A percentile compares a stretch with the other conserved stretches of the same genome.
Evolutionary conservation across 2,329 filamentous ascomycete species (phyloP).

Genomic region (Stromatinia cepivora): DNA sequence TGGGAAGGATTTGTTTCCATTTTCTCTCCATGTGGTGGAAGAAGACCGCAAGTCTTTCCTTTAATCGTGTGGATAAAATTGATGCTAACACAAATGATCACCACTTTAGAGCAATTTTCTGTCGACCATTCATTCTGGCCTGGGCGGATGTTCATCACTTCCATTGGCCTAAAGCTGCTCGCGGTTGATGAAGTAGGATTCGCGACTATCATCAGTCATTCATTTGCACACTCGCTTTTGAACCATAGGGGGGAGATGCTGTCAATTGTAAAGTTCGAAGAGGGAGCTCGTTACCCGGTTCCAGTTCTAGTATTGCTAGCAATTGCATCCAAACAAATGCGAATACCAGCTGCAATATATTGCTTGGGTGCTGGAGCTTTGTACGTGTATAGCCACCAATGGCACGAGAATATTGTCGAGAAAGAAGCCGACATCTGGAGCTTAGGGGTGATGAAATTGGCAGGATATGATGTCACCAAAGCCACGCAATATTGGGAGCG

Average conservation of each 20-base stretch:
- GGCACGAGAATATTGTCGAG: background rate
- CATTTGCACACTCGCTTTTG: background rate
- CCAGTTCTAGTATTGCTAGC: background rate
- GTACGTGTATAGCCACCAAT: background rate
- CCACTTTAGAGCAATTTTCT: background rate
- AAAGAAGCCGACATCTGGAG: background rate
- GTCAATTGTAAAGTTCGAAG: background rate
- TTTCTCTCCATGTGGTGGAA: background rate
- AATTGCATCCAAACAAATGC: constrained; percentile 4
- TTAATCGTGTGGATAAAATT: background rate
- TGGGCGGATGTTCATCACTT: constrained; percentile 1
- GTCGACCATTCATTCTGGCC: background rate
- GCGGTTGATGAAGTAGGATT: background rate
- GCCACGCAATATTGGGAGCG: background rate
- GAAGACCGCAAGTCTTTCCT: background rate
- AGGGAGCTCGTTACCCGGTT: background rate
- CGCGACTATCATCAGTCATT: background rate
- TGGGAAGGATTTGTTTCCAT: background rate
- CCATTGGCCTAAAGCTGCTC: too few relatives aligned
- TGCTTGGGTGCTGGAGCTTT: background rate
- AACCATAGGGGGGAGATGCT: background rate
- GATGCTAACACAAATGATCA: background rate
- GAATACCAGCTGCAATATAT: background rate
- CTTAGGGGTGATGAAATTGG: background rate
- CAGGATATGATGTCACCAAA: constrained; percentile 7